Evolutionary conservation across 2,329 filamentous ascomycete genomes (phyloP).

Genomic region (Trichoderma cornu-damae): DNA sequence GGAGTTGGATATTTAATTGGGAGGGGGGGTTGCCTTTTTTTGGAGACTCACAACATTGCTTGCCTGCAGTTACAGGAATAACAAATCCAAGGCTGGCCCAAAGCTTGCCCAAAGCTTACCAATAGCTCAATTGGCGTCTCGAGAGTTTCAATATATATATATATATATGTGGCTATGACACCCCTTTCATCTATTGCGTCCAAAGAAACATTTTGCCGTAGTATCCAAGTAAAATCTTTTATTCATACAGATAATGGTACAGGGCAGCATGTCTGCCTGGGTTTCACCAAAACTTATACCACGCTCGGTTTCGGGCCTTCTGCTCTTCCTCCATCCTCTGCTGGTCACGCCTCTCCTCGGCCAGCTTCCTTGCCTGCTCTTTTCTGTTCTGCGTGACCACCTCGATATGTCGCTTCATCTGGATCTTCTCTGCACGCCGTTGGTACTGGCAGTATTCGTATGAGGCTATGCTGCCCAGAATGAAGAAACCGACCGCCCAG

Average conservation of each 20-base stretch:
- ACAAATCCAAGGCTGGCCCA: not conserved
- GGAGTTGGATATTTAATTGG: no score
- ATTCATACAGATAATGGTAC: slow-evolving; percentile 20
- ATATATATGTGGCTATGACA: no score
- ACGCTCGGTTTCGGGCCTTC: slow-evolving; percentile 38
- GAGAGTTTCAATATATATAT: not conserved
- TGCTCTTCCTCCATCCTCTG: slow-evolving; percentile 31
- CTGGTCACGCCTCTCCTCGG: slow-evolving; percentile 37
- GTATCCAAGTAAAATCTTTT: not conserved
- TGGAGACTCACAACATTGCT: not conserved
- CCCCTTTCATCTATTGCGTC: not conserved
- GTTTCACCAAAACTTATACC: slow-evolving; percentile 54
- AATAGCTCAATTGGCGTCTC: not conserved
- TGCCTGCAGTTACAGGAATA: not conserved
- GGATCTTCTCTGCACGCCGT: slow-evolving; percentile 67
- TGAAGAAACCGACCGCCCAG: slow-evolving; percentile 78
- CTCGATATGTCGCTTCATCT: slow-evolving; percentile 82
- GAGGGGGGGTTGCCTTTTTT: no score
- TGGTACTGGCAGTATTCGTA: slow-evolving; percentile 82
- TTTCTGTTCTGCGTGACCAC: slow-evolving; percentile 49
- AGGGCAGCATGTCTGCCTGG: not conserved
- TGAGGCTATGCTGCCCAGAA: slow-evolving; percentile 61
- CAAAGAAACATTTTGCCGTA: not conserved
- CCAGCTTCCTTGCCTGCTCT: slow-evolving; percentile 42
- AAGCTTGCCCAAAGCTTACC: no score